Evolutionary conservation across 768 basidiomycete species (phyloP), one percentile per base, ranked within the genome.

Genomic region (Basidioascus undulatus): DNA sequence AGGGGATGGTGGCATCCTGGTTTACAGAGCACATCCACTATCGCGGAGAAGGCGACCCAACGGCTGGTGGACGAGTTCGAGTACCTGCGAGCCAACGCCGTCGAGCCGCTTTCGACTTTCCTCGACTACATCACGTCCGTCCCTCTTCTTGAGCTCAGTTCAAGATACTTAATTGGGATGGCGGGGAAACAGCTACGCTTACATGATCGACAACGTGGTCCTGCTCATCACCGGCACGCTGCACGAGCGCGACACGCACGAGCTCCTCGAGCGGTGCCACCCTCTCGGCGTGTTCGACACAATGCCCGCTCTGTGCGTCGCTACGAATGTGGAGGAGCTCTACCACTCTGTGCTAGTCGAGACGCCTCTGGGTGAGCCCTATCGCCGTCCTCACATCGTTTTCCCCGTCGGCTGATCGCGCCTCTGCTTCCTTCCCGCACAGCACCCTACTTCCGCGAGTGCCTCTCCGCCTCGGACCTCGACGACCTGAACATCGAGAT

Each of bases 401-500:
- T 24, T 13, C 32, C 16, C 35, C 46, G 46, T 10, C 46, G 24
- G 36, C n/a, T 12, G 25, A 27, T 19, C 28, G 30, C 27, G 20
- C 32, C 6, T 26, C 18, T 41, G 41, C 44, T 43, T 25, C 35
- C 15, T 10, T 23, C 9, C 20, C 26, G 3, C 21, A 6, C 48
- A 71, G 92, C 92, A 2, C 83, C 84, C 7, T 98, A 96, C 64
- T 98, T 98, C 69, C 76, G 81, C 20, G 78, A 83, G 51, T 94
- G 87, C 56, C 68, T 96, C 20, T 78, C 86, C 27, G 89, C 92
- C 15, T 72, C 79, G 33, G 92, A 98, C 57, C 71, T 98, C 35
- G 92, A 98, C 56, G 92, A 94, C 57, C 73, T 96, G 43, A 94
- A 98, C 65, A 96, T 98, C 54, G 92, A 98, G 64, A 92, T 98